Evolutionary conservation across 441 rosid species (phyloP).

Genomic region (Theobroma grandiflorum): DNA sequence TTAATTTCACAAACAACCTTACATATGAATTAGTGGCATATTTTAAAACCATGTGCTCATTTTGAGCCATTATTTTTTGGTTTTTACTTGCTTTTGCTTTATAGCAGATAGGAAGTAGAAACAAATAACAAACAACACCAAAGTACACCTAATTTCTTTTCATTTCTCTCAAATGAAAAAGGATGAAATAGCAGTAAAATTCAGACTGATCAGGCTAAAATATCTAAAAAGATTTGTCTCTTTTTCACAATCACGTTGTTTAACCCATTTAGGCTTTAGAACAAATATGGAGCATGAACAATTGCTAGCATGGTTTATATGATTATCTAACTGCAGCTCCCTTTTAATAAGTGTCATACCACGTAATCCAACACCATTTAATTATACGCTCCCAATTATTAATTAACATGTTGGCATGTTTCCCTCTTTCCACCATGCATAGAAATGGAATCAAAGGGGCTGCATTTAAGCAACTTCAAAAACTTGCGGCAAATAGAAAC

Average conservation of each 20-base stretch:
- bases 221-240: neutral
- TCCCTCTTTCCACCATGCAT: too few species aligned
- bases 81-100: slow-evolving; percentile 1
- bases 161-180: neutral
- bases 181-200: neutral
- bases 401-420: neutral
- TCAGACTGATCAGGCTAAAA: neutral
- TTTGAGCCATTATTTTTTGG: neutral
- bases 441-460: too few species aligned
- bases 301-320: neutral
- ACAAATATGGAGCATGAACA: neutral
- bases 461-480: too few species aligned
- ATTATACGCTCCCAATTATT: neutral
- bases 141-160: neutral
- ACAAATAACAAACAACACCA: neutral
- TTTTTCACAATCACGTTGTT: neutral
- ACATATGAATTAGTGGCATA: neutral
- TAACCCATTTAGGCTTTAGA: neutral
- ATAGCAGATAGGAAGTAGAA: neutral
- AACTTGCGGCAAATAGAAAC: too few species aligned
- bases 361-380: neutral
- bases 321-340: neutral
- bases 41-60: neutral
- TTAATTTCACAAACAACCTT: slow-evolving; percentile 13
- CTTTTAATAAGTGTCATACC: neutral